Percentiles rank a stretch among this genome's conserved stretches.
Conservation (phyloP, 2,329 filamentous ascomycete genomes). For the Colletotrichum caudatum region DNA sequence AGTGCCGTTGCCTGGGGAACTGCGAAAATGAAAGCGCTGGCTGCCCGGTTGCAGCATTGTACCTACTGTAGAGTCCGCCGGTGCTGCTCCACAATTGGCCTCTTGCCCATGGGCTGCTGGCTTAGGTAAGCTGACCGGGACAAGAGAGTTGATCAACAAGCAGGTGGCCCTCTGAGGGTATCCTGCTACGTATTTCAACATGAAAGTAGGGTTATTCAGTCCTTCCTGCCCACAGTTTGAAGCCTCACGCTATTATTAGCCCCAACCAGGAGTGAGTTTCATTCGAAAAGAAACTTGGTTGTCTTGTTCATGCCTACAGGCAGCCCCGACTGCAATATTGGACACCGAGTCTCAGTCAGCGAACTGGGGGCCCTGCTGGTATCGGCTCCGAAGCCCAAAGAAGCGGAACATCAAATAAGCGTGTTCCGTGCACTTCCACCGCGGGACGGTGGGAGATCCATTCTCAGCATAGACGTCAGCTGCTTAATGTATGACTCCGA, state of each 20-base stretch:
- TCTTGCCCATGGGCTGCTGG: background rate
- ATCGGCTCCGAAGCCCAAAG: conserved; percentile 26
- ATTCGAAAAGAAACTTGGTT: background rate
- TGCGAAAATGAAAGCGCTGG: conserved; percentile 14
- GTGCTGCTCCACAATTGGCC: conserved; percentile 15
- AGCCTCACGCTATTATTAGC: too few species aligned
- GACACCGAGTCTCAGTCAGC: conserved; percentile 15
- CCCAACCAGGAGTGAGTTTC: background rate
- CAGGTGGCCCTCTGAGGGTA: background rate
- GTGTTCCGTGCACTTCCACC: conserved; percentile 29
- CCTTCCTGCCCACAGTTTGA: too few species aligned
- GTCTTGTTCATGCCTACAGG: background rate
- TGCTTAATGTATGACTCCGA: conserved; percentile 7
- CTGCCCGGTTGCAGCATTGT: background rate
- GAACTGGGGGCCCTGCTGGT: conserved; percentile 18
- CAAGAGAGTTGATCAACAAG: conserved; percentile 6
- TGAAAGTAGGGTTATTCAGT: background rate
- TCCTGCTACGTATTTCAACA: background rate
- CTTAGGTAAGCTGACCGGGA: conserved; percentile 23
- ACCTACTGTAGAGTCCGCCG: background rate
- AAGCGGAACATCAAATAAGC: conserved; percentile 41
- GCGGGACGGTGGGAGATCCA: conserved; percentile 16
- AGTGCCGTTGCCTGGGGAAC: conserved; percentile 38
- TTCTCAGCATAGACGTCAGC: conserved; percentile 19
- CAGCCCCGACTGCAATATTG: background rate